Evolutionary conservation across 2,329 filamentous ascomycete genomes (phyloP).

Genomic region (Stemphylium lycopersici): DNA sequence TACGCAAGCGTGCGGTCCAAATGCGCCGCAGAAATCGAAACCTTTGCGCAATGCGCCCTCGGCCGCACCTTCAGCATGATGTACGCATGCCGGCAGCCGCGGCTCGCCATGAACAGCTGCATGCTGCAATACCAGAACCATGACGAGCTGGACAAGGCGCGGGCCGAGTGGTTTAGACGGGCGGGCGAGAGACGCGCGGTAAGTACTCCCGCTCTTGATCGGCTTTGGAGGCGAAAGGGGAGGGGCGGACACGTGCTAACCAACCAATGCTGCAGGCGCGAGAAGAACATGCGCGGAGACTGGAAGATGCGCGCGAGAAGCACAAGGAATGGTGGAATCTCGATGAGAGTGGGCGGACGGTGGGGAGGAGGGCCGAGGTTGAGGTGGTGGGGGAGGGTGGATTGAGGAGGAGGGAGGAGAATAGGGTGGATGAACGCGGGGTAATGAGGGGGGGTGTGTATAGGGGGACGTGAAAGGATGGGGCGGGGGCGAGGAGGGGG

Average conservation of each 20-base stretch:
- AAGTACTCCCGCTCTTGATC: too few relatives aligned
- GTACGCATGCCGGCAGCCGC: conserved; percentile 80
- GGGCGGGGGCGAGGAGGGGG: neutral
- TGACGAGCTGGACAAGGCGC: conserved; percentile 82
- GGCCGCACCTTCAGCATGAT: conserved; percentile 86
- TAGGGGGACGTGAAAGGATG: conserved; percentile 11
- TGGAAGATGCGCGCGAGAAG: conserved; percentile 55
- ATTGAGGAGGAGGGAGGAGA: conserved; percentile 22
- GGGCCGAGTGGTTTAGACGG: conserved; percentile 90
- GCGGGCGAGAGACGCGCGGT: conserved; percentile 69
- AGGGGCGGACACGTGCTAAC: too few relatives aligned
- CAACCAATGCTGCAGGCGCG: too few relatives aligned
- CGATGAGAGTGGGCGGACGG: conserved; percentile 46
- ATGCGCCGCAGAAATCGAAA: conserved; percentile 69
- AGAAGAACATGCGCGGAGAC: conserved; percentile 59
- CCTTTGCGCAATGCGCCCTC: conserved; percentile 88
- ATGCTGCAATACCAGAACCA: conserved; percentile 88
- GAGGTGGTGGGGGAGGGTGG: neutral
- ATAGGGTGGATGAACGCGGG: conserved; percentile 25
- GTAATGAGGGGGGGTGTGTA: conserved; percentile 27
- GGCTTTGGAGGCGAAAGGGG: too few relatives aligned
- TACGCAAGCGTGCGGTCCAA: conserved; percentile 81
- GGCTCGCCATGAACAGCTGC: conserved; percentile 89
- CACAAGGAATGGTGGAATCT: conserved; percentile 60
- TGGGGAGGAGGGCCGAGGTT: conserved; percentile 27